phyloP scores from a whole-genome alignment of 2,329 filamentous ascomycete genomes.

The Aspergillus sp. region DNA sequence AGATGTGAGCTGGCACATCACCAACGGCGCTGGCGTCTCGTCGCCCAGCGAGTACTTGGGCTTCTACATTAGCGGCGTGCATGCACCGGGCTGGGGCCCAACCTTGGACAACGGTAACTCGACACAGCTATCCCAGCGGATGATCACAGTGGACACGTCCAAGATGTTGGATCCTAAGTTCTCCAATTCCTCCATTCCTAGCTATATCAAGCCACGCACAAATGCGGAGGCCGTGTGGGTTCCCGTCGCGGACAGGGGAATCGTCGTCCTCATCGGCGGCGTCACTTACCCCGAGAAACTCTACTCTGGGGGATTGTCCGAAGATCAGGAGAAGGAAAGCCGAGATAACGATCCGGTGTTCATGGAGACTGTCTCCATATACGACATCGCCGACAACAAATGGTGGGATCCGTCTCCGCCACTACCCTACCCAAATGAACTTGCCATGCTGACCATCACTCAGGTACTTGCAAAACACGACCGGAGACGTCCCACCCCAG shows the following conservation, averaged over 20 bases:
- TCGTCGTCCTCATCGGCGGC: slow-evolving; percentile 42
- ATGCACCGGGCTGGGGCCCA: slow-evolving; percentile 50
- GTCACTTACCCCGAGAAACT: slow-evolving; percentile 28
- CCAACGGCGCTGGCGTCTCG: slow-evolving; percentile 63
- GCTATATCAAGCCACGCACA: slow-evolving; percentile 54
- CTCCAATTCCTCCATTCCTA: slow-evolving; percentile 57
- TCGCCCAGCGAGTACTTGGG: slow-evolving; percentile 70
- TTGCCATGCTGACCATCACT: not conserved
- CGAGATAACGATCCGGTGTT: slow-evolving; percentile 30
- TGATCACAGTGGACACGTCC: slow-evolving; percentile 64
- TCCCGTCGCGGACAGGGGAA: slow-evolving; percentile 38
- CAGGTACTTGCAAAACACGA: slow-evolving; percentile 45
- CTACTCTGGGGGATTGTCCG: slow-evolving; percentile 6
- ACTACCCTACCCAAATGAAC: not conserved
- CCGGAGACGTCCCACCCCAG: slow-evolving; percentile 36
- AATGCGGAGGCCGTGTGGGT: slow-evolving; percentile 67
- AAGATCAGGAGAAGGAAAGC: slow-evolving; percentile 16
- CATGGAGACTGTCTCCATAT: slow-evolving; percentile 40
- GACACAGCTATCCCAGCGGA: slow-evolving; percentile 49
- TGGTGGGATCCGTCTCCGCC: too few species aligned
- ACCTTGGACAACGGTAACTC: slow-evolving; percentile 43
- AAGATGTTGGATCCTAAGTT: slow-evolving; percentile 53
- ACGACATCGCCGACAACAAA: slow-evolving; percentile 37
- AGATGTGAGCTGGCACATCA: slow-evolving; percentile 60
- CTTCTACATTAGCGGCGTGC: slow-evolving; percentile 69